A percentile compares a stretch with the other conserved stretches of the same genome.
Evolutionary conservation across 345 rosid species (phyloP).

Genomic region (Eucalyptus polybractea): DNA sequence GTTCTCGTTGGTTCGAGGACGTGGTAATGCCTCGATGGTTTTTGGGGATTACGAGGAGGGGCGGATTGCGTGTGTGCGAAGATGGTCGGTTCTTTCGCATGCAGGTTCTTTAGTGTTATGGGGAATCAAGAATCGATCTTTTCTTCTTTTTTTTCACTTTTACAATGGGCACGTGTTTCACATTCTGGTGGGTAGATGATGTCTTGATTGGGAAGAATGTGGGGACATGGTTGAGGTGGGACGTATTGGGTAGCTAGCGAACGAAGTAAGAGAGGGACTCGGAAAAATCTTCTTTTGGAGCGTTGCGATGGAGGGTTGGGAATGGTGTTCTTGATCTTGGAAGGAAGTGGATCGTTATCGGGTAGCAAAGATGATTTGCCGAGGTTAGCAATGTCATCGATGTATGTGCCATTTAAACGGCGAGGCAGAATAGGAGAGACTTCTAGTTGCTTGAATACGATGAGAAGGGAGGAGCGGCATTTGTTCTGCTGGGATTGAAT

Average conservation of each 20-base stretch:
- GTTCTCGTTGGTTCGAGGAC: neutral
- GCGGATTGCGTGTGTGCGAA: neutral
- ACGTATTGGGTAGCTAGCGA: neutral
- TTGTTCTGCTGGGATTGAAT: neutral
- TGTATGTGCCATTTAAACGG: neutral
- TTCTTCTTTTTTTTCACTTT: neutral
- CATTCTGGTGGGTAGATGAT: neutral
- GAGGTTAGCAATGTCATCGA: neutral
- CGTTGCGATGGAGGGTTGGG: neutral
- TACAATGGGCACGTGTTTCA: neutral
- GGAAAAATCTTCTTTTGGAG: neutral
- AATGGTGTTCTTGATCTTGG: neutral
- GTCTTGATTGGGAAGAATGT: neutral
- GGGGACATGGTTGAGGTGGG: neutral
- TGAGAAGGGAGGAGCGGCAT: neutral
- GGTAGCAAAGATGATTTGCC: neutral
- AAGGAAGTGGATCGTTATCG: neutral
- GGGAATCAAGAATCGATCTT: neutral
- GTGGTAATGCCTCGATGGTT: neutral
- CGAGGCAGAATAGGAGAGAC: neutral
- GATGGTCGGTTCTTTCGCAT: neutral
- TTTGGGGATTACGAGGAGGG: neutral
- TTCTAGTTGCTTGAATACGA: neutral
- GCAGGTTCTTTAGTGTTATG: neutral
- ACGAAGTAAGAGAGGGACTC: neutral